These are phyloP conservation scores for Colletotrichum siamense DNA, from an alignment of 2,329 filamentous ascomycete species.

Conservation along the genomic window DNA sequence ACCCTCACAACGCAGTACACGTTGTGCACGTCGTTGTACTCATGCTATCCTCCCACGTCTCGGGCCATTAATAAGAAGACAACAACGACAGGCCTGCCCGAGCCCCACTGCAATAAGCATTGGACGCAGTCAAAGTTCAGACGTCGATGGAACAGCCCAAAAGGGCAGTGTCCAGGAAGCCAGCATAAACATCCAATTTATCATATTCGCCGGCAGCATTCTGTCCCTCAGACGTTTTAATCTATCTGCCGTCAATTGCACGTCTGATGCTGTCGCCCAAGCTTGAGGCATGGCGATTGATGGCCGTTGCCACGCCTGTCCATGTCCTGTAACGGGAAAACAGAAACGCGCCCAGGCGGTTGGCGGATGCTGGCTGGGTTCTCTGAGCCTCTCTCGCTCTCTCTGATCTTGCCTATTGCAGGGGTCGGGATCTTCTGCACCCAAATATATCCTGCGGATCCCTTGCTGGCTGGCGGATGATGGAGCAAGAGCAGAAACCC, in stretches of 20 bases:
- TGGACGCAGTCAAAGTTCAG: conserved; percentile 1
- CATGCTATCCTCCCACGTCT: background rate
- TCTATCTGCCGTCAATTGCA: background rate
- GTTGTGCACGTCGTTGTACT: background rate
- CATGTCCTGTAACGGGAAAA: background rate
- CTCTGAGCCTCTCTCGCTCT: background rate
- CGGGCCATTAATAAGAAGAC: background rate
- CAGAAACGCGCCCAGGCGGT: background rate
- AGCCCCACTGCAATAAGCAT: background rate
- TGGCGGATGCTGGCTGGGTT: background rate
- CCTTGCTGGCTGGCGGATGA: background rate
- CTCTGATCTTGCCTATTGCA: background rate
- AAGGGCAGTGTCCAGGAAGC: background rate
- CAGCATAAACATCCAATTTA: conserved; percentile 9
- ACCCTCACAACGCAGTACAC: background rate
- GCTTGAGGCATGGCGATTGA: background rate
- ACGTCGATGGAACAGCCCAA: background rate
- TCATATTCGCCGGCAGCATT: background rate
- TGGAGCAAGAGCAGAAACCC: background rate
- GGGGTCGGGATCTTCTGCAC: background rate
- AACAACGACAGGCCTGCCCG: background rate
- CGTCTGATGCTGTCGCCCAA: background rate
- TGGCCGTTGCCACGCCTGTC: background rate
- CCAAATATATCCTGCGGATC: background rate
- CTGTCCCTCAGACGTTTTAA: background rate